phyloP scores from a whole-genome alignment of 108 stramenopile species.

The Hondaea fermentalgiana region DNA sequence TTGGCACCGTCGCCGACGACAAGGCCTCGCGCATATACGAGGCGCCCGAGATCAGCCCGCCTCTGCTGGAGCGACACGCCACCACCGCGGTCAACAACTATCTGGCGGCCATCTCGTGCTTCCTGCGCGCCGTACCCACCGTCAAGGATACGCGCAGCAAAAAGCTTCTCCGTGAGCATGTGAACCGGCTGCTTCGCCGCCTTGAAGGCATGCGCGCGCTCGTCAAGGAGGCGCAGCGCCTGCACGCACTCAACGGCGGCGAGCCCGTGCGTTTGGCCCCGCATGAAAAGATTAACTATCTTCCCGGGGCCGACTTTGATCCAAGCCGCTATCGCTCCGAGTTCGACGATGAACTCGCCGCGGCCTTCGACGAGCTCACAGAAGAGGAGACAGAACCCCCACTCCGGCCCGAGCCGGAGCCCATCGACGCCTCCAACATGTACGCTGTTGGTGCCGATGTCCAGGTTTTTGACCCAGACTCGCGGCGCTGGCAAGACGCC shows the following conservation, averaged over 20 bases:
- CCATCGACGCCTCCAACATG: neutral
- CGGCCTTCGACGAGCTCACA: neutral
- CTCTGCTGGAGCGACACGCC: neutral
- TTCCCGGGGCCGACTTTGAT: neutral
- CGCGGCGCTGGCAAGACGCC: neutral
- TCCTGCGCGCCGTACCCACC: neutral
- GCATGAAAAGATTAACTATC: neutral
- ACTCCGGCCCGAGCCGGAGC: neutral
- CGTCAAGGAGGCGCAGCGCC: neutral
- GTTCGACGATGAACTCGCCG: neutral
- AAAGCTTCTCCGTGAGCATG: neutral
- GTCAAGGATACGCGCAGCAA: neutral
- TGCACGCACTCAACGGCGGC: neutral
- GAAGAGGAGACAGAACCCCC: neutral
- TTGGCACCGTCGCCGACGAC: slow-evolving; percentile 5
- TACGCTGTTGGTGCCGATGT: neutral
- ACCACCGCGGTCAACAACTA: neutral
- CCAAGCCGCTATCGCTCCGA: neutral
- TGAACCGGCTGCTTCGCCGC: neutral
- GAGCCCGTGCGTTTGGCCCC: neutral
- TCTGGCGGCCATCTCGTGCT: neutral
- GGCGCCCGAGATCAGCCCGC: neutral
- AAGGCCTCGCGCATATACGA: neutral
- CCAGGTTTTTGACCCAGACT: neutral
- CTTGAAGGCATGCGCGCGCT: neutral